Evolutionary conservation across 2,329 filamentous ascomycete genomes (phyloP).

Genomic region (Penicillium rolfsii): DNA sequence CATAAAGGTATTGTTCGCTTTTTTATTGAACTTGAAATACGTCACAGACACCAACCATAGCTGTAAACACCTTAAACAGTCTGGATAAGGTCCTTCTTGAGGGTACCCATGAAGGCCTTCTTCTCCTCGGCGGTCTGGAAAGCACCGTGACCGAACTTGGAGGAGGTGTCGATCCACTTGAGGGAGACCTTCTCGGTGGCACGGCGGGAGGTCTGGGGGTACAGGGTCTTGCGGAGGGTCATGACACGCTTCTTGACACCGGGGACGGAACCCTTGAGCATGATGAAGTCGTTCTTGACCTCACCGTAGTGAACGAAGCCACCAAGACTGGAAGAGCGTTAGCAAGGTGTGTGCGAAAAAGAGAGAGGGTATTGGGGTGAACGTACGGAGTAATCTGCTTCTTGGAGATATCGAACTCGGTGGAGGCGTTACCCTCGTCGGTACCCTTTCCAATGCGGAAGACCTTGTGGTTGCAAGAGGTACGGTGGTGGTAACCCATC

Average conservation of each 20-base stretch:
- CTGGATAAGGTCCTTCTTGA: constrained; percentile 92
- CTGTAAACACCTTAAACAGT: constrained; percentile 55
- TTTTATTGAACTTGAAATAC: constrained; percentile 48
- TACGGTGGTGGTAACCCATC: constrained; percentile 99
- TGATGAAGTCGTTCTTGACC: constrained; percentile 98
- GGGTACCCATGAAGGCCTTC: constrained; percentile 93
- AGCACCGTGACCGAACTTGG: constrained; percentile 99
- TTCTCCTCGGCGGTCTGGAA: constrained; percentile 99
- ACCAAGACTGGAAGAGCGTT: constrained; percentile 72
- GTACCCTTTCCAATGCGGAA: constrained; percentile 96
- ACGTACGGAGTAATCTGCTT: constrained; percentile 99
- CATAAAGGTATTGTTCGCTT: constrained; percentile 39
- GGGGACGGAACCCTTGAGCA: constrained; percentile 96
- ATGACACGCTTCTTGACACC: constrained; percentile 99
- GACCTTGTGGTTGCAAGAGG: constrained; percentile 99
- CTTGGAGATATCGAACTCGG: constrained; percentile 96
- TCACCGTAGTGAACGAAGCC: constrained; percentile 99
- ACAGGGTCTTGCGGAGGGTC: constrained; percentile 99
- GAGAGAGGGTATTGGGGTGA: background rate
- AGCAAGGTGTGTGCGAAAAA: background rate
- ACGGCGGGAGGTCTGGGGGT: constrained; percentile 91
- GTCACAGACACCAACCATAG: constrained; percentile 41
- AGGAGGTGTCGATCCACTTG: constrained; percentile 99
- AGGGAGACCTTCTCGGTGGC: constrained; percentile 99
- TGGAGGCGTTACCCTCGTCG: constrained; percentile 90